Base-by-base conservation (phyloP, 805 yeast species). In the Candida taoyuanica region DNA sequence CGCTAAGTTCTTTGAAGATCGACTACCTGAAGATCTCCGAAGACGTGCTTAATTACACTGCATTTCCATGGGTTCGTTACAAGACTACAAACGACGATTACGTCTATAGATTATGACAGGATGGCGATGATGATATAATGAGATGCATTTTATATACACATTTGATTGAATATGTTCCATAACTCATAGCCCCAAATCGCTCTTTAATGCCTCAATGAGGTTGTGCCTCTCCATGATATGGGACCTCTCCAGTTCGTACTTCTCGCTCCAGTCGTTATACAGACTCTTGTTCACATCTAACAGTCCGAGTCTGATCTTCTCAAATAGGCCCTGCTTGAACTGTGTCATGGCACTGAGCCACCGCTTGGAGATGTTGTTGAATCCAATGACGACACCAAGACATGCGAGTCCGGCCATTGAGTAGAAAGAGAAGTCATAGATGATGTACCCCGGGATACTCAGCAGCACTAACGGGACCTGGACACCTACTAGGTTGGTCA, bases 1-100 rank as follows among this genome's bases (percentile, higher is more conserved):
- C 86, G 1, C 73, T 78, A 43, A 76, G 85, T 30, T 87, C 87
- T 0, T 59, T 84, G 26, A 77, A 76, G 48, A 70, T 84, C 17
- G 82, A 75, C 26, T 84, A 78, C 48, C 56, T 84, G 35, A 76
- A 79, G 45, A 81, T 84, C 13, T 74, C 73, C 17, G 94, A 84
- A 50, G 37, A 43, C 5, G 70, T 68, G 36, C 56, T 82, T 52
- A 65, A 72, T 36, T 79, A 79, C 48, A 76, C 84, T 5, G 73
- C 85, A 29, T 83, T 84, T 53, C 89, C 93, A 0, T 84, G 94
- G 94, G 81, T 84, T 1, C 67, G 82, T 37, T 81, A 83, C 51
- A 60, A 70, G 41, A 71, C 73, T 5, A 45, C 58, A 17, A 51
- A 44, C 26, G 73, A 65, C 47, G 68, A 63, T 39, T 55, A 52